Evolutionary conservation across 2,329 filamentous ascomycete species (phyloP), one percentile per base, ranked within the genome.

Genomic region (Nakataea oryzae): DNA sequence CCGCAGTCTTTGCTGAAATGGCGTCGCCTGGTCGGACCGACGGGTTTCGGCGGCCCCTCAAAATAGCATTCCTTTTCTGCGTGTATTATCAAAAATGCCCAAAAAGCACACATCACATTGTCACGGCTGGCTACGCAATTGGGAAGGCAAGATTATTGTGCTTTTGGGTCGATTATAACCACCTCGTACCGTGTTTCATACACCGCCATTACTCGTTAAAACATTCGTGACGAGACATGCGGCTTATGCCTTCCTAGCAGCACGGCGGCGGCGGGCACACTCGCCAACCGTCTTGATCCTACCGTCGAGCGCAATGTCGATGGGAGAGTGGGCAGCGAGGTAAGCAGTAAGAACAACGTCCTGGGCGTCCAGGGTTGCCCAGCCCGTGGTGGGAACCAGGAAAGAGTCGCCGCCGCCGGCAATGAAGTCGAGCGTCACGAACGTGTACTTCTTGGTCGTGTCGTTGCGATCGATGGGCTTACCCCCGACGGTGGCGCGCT

Each of bases 381-480:
- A 55, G 30, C 58, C 58, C 2, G 61, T 58, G 14, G 27, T 41
- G 8, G 34, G 24, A 24, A 57, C 34, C 34, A 58, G 60, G 14
- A 87, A 71, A 68, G 86, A 87, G 67, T 88, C 86, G 17, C 85
- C 86, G 2, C 83, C 84, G 3, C 78, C 78, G 1, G 84, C 83
- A 0, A 88, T 66, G 66, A 87, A 88, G 67, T 88, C 85, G 1
- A 86, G 74, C 0, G 86, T 88, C 21, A 85, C 81, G 26, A 88
- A 71, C 13, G 76, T 79, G 70, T 88, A 88, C 21, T 70, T 71
- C 13, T 63, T 57, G 32, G 34, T 59, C 11, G 56, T 62, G 24
- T 58, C 60, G 7, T 70, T 71, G 13, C 75, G 71, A 41, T 82
- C 78, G 2, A 88, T 72, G 0, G 75, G 71, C 65, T 78, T 67